Percentiles rank a stretch among this genome's conserved stretches.
These are phyloP conservation scores for Ganoderma sinense DNA, from an alignment of 1,284 basidiomycete genomes.

Conservation along the genomic window DNA sequence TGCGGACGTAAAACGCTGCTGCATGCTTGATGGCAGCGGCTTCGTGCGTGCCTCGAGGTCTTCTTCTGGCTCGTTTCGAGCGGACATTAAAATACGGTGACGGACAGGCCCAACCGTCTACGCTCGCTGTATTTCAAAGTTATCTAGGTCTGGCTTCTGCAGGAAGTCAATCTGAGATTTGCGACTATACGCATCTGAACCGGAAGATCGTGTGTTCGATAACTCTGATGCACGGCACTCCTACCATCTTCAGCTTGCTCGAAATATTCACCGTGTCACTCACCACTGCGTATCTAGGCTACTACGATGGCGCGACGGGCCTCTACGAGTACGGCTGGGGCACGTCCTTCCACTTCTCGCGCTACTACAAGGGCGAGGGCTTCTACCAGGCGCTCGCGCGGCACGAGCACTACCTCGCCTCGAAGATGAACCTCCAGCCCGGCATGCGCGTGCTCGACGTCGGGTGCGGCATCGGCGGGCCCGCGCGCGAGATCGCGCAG, in stretches of 20 bases:
- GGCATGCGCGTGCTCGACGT: conserved; percentile 98
- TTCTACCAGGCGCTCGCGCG: conserved; percentile 89
- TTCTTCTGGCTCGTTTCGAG: background rate
- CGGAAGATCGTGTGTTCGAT: background rate
- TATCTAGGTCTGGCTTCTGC: background rate
- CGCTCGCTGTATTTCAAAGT: background rate
- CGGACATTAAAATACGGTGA: background rate
- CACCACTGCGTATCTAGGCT: conserved; percentile 59
- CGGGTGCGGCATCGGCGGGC: conserved; percentile 97
- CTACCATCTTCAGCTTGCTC: conserved; percentile 14
- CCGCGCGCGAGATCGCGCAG: conserved; percentile 93
- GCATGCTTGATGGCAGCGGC: background rate
- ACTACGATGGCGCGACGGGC: conserved; percentile 97
- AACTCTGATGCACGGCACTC: background rate
- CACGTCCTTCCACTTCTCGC: conserved; percentile 96
- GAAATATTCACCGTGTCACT: background rate
- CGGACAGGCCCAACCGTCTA: background rate
- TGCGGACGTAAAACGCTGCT: background rate
- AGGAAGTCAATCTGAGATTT: background rate
- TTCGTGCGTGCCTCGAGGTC: background rate
- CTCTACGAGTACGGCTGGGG: conserved; percentile 98
- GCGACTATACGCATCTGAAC: background rate
- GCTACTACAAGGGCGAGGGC: conserved; percentile 96
- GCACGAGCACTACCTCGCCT: conserved; percentile 97
- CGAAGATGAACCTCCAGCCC: conserved; percentile 82